Evolutionary conservation across 371 early-diverging fungal species (phyloP), one percentile per base, ranked within the genome.

Genomic region (Apophysomyces elegans): DNA sequence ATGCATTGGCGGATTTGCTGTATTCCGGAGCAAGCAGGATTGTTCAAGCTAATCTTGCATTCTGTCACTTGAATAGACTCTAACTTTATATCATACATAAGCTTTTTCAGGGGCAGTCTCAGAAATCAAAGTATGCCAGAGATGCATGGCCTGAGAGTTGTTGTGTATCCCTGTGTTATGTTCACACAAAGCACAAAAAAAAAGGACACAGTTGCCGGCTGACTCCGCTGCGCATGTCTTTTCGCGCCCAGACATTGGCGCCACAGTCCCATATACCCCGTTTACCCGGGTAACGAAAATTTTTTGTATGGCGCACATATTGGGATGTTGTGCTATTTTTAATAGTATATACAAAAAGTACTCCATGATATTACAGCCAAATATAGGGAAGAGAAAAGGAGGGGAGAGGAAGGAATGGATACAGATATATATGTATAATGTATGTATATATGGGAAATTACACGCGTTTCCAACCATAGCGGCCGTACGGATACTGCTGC

Each of bases 381-480:
- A 47, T 7, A 36, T 58, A 64, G 38, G 43, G 44, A 64, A 43
- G 7, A 58, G 35, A 35, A 37, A 56, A 61, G 39, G 56, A 37
- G 50, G 61, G 38, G 47, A 62, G 38, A 36, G 37, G 16, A 7
- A 56, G 14, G 44, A 67, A 61, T 6, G 39, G 26, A 61, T 14
- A 18, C 12, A n/a, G 21, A 61, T 7, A 46, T 9, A 16, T 61
- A 56, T 56, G 56, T 7, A 36, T 16, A 41, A 37, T 35, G 43
- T 39, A 38, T 44, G 14, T 58, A 32, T 43, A 43, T 43, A 43
- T 43, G 9, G 43, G 43, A 32, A 47, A 21, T 74, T 74, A 75
- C 12, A 81, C 79, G 56, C 79, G 75, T 7, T 63, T 75, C 79
- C 79, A 82, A 35, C 81, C 80, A 56, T 67, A 71, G 36, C 68